These are phyloP conservation scores for Pulveroboletus sp. DNA, from an alignment of 768 basidiomycete species.

Conservation along the genomic window DNA sequence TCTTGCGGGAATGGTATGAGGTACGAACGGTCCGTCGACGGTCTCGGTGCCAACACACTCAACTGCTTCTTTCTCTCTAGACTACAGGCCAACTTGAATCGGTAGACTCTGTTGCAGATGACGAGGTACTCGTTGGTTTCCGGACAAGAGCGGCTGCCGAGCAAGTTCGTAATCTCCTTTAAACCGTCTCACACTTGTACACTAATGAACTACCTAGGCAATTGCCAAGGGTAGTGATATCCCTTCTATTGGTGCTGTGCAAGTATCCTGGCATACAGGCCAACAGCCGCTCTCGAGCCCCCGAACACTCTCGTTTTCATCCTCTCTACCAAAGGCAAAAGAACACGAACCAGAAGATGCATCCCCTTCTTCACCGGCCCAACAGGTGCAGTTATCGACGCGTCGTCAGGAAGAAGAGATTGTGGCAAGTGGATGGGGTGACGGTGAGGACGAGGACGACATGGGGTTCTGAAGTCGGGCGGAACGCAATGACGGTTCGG, in stretches of 20 bases:
- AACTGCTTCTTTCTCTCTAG: constrained; percentile 32
- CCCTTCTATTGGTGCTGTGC: constrained; percentile 58
- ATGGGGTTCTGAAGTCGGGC: constrained; percentile 54
- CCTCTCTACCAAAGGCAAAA: constrained; percentile 20
- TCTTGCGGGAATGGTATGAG: constrained; percentile 82
- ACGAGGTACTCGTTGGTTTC: constrained; percentile 64
- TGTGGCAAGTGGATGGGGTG: constrained; percentile 66
- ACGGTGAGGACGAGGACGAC: constrained; percentile 59
- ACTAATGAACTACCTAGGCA: constrained; percentile 41
- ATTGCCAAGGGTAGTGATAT: constrained; percentile 67
- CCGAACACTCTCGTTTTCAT: constrained; percentile 15
- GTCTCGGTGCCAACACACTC: background rate
- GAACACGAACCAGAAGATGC: constrained; percentile 23
- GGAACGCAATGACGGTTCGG: background rate
- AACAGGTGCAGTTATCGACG: constrained; percentile 25
- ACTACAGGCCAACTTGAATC: constrained; percentile 68
- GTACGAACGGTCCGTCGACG: constrained; percentile 30
- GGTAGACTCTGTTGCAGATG: constrained; percentile 49
- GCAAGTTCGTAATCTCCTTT: constrained; percentile 46
- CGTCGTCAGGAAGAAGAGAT: constrained; percentile 54
- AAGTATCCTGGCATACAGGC: constrained; percentile 61
- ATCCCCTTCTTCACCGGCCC: constrained; percentile 17
- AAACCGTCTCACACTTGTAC: background rate
- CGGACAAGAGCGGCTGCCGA: constrained; percentile 70
- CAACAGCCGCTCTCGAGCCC: constrained; percentile 20